Evolutionary conservation across 768 basidiomycete genomes (phyloP).

Genomic region (Mycena kentingensis): DNA sequence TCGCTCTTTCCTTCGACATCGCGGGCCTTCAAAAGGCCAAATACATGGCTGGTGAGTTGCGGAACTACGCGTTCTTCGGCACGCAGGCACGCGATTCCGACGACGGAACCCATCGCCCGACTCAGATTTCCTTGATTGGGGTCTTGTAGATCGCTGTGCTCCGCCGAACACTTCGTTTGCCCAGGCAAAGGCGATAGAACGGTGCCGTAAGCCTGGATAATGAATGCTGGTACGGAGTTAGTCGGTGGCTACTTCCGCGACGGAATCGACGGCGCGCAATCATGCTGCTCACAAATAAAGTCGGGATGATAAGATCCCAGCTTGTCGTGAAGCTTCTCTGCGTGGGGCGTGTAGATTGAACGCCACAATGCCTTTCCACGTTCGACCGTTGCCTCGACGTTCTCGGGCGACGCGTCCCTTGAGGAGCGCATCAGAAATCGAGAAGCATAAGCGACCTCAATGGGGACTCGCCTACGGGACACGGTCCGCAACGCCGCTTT

Average conservation of each 20-base stretch:
- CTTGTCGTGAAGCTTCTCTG: constrained; percentile 86
- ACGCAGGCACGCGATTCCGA: constrained; percentile 83
- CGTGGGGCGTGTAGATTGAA: constrained; percentile 87
- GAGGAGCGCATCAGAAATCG: constrained; percentile 10
- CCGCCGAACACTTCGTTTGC: constrained; percentile 44
- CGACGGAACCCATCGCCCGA: constrained; percentile 79
- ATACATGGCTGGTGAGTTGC: constrained; percentile 86
- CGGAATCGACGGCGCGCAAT: too few relatives aligned
- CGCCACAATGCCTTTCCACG: constrained; percentile 79
- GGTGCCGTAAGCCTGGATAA: constrained; percentile 83
- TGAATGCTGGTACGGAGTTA: constrained; percentile 62
- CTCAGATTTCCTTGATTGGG: constrained; percentile 81
- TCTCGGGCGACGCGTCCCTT: constrained; percentile 62
- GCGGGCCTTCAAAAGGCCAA: constrained; percentile 87
- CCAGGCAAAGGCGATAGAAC: constrained; percentile 76
- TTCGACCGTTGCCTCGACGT: constrained; percentile 66
- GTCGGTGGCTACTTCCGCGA: constrained; percentile 28
- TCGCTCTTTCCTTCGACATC: constrained; percentile 56
- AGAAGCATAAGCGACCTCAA: constrained; percentile 22
- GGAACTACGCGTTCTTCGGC: constrained; percentile 84
- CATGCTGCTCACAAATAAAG: constrained; percentile 78
- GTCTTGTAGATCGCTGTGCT: constrained; percentile 44
- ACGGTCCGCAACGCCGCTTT: constrained; percentile 66
- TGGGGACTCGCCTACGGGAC: constrained; percentile 59
- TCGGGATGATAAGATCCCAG: constrained; percentile 88